phyloP scores from a whole-genome alignment of 2,329 filamentous ascomycete genomes.

The Diaporthe sp. region DNA sequence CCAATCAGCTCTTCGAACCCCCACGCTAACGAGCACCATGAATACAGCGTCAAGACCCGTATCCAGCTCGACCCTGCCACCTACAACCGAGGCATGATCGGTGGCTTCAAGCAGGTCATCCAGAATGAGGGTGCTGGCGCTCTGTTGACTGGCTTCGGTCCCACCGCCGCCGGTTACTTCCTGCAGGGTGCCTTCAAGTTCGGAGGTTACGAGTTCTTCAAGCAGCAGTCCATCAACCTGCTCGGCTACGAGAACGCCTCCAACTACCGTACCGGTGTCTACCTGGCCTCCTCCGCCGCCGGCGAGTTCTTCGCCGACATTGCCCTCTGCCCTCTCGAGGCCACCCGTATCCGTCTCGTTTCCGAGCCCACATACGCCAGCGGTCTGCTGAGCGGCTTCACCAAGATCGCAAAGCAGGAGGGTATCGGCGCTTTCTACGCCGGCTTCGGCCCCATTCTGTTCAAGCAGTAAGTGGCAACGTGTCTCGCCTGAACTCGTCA shows the following conservation, averaged over 20 bases:
- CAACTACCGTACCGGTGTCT: slow-evolving; percentile 85
- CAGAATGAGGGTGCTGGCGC: slow-evolving; percentile 87
- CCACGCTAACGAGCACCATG: slow-evolving; percentile 11
- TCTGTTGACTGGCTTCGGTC: slow-evolving; percentile 87
- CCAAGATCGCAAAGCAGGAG: slow-evolving; percentile 87
- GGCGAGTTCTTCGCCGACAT: slow-evolving; percentile 82
- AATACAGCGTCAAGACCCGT: slow-evolving; percentile 88
- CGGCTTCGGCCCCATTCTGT: slow-evolving; percentile 88
- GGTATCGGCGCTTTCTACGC: slow-evolving; percentile 90
- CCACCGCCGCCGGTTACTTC: slow-evolving; percentile 92
- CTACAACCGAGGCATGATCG: slow-evolving; percentile 90
- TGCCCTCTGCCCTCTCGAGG: slow-evolving; percentile 91
- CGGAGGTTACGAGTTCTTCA: slow-evolving; percentile 96
- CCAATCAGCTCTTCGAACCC: slow-evolving; percentile 24
- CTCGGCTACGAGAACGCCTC: slow-evolving; percentile 83
- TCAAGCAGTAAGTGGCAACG: slow-evolving; percentile 75
- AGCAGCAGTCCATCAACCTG: slow-evolving; percentile 87
- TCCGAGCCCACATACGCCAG: slow-evolving; percentile 88
- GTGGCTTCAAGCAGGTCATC: slow-evolving; percentile 89
- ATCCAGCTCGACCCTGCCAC: slow-evolving; percentile 92
- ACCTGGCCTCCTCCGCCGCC: slow-evolving; percentile 77
- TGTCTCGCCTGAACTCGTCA: not conserved
- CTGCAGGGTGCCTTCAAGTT: slow-evolving; percentile 95
- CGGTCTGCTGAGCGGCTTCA: slow-evolving; percentile 83
- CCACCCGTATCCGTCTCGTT: slow-evolving; percentile 93